Percentiles rank a stretch among this genome's conserved stretches.
Evolutionary conservation across 306 rosid species (phyloP).

Genomic region (Fagus sylvatica): DNA sequence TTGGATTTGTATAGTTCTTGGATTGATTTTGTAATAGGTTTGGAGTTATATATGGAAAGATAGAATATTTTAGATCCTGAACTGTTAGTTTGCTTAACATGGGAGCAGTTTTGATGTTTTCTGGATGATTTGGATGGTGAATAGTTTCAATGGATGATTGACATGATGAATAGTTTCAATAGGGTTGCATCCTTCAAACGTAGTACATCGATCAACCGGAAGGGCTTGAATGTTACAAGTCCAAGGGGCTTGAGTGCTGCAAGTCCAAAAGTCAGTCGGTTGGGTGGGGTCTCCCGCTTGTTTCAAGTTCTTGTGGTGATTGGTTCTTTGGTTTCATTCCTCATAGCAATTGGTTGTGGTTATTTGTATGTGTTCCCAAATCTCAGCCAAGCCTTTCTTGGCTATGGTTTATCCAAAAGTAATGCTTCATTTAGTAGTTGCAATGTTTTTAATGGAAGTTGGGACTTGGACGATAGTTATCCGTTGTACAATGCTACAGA

Average conservation of each 20-base stretch:
- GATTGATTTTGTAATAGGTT: constrained; percentile 30
- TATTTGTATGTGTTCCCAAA: constrained; percentile 64
- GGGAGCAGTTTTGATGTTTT: constrained; percentile 11
- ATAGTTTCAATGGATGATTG: constrained; percentile 27
- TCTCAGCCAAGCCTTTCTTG: constrained; percentile 41
- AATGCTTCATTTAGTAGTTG: constrained; percentile 41
- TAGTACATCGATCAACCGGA: constrained; percentile 41
- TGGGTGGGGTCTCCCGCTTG: constrained; percentile 52
- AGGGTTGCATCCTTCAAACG: constrained; percentile 30
- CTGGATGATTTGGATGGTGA: neutral
- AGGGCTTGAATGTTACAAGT: constrained; percentile 28
- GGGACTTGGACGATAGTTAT: constrained; percentile 50
- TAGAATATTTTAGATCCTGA: constrained; percentile 10
- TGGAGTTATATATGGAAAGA: neutral
- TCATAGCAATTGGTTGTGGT: constrained; percentile 56
- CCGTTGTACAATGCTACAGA: constrained; percentile 76
- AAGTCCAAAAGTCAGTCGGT: constrained; percentile 48
- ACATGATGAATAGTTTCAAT: constrained; percentile 50
- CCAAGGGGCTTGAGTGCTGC: constrained; percentile 38
- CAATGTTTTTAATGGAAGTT: constrained; percentile 63
- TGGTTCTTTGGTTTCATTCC: constrained; percentile 57
- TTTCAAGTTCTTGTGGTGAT: constrained; percentile 51
- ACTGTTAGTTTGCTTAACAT: neutral
- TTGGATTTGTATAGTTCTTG: constrained; percentile 22
- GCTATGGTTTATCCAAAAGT: constrained; percentile 28